Base-by-base conservation (phyloP, 306 rosid species). In the Cucurbita pepo region DNA sequence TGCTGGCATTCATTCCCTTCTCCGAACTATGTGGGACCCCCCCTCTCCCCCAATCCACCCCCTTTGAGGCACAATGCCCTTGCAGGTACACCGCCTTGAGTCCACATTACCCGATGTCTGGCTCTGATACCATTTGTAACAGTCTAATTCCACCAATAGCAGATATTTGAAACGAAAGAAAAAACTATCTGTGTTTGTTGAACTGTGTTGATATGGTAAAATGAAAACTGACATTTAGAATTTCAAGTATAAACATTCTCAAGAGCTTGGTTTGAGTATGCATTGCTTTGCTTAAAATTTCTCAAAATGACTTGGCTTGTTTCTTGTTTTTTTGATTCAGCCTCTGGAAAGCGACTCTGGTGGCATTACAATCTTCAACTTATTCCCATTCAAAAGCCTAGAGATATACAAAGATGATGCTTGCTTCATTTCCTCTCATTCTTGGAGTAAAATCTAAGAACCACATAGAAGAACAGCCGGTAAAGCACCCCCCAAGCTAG, bases 401-500 rank as follows among this genome's bases (percentile, higher is more conserved):
- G 53, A 18, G 52, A 43, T 34, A 64, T 41, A 34, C 34, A 18
- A 64, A 11, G 14, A 64, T 9, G 43, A 18, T 64, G 25, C 36
- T 44, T 21, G 37, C 11, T 51, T 87, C 79, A 90, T 77, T 93
- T 90, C 70, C 98, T 90, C 74, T 83, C 93, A 60, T 87, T 90
- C 82, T 93, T 86, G 85, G 96, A 90, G 73, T 93, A 90, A 80
- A 92, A 92, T 81, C 98, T 88, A 75, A 92, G 83, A 72, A 93
- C 91, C 86, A 88, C 63, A 76, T 90, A 88, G 88, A 93, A 93
- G 70, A 88, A 79, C 64, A 93, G 73, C 76, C 96, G 80, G 79
- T 88, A 90, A 50, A 88, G 96, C 75, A 87, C 88, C 51, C 96
- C 96, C 98, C 96, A 90, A 64, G 91, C 98, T 34, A 90, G 91